A percentile compares a stretch with the other conserved stretches of the same genome.
These are phyloP conservation scores for Papiliotrema laurentii DNA, from an alignment of 1,284 basidiomycete species.

Conservation along the genomic window DNA sequence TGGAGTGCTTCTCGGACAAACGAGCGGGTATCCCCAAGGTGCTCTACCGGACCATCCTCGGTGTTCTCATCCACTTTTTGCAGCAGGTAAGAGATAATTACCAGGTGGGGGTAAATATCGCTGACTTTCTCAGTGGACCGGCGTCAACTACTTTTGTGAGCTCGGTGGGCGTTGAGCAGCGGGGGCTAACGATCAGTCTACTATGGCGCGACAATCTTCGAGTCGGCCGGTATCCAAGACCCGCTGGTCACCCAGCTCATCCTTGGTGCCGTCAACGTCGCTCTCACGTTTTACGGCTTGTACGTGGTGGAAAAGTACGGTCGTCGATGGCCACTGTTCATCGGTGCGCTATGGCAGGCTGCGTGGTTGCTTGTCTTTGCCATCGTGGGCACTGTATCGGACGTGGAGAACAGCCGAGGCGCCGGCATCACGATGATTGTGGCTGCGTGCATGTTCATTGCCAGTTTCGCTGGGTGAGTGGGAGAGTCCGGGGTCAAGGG, in stretches of 20 bases:
- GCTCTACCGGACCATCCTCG: constrained; percentile 10
- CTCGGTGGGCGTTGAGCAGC: neutral
- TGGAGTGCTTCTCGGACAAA: constrained; percentile 11
- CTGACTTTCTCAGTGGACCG: constrained; percentile 4
- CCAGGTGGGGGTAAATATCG: neutral
- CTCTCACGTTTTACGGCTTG: constrained; percentile 16
- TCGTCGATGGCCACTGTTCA: constrained; percentile 55
- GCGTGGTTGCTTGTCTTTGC: constrained; percentile 74
- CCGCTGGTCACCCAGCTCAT: constrained; percentile 14
- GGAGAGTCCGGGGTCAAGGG: too few relatives aligned
- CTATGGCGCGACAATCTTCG: constrained; percentile 14
- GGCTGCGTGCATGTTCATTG: constrained; percentile 71
- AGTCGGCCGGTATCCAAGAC: constrained; percentile 12
- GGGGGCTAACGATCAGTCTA: constrained; percentile 5
- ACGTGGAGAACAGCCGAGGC: constrained; percentile 46
- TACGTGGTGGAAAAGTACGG: constrained; percentile 18
- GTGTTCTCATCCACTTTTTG: constrained; percentile 9
- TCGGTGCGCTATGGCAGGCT: constrained; percentile 68
- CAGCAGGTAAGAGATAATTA: constrained; percentile 5
- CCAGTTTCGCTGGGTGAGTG: constrained; percentile 62
- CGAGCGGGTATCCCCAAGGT: constrained; percentile 10
- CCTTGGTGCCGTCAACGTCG: constrained; percentile 15
- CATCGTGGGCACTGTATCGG: constrained; percentile 63
- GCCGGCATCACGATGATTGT: constrained; percentile 69
- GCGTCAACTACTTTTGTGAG: constrained; percentile 13